phyloP scores from a whole-genome alignment of 805 yeast genomes.

The Saccharomycopsis sp. region DNA sequence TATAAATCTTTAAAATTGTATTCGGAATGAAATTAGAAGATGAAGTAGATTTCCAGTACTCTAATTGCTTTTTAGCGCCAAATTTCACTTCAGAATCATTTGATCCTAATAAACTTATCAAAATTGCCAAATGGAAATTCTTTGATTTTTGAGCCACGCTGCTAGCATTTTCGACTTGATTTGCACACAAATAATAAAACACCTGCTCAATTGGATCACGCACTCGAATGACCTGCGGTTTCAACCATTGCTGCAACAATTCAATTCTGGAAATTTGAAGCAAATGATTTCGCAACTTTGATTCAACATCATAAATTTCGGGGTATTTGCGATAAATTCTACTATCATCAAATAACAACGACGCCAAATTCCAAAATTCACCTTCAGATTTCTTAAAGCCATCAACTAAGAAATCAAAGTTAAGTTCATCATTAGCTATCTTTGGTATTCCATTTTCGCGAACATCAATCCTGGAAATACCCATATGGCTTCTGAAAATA shows the following conservation, averaged over 20 bases:
- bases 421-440: constrained; percentile 28
- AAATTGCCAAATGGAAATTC: constrained; percentile 63
- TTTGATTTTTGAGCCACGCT: constrained; percentile 50
- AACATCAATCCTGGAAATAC: neutral
- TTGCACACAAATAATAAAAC: constrained; percentile 42
- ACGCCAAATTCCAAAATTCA: constrained; percentile 46
- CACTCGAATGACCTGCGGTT: constrained; percentile 33
- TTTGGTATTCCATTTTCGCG: constrained; percentile 32
- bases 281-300: constrained; percentile 23
- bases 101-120: constrained; percentile 66
- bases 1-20: constrained; percentile 51
- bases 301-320: constrained; percentile 23
- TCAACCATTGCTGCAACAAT: constrained; percentile 52
- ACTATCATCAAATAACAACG: constrained; percentile 52
- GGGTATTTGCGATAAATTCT: constrained; percentile 21
- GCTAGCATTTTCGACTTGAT: constrained; percentile 58
- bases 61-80: constrained; percentile 56
- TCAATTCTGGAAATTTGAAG: constrained; percentile 35
- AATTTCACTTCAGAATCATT: constrained; percentile 50
- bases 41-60: constrained; percentile 51
- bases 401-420: constrained; percentile 29
- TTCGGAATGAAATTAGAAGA: constrained; percentile 42
- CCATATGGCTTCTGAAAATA: neutral
- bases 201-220: constrained; percentile 41
- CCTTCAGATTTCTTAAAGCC: constrained; percentile 20